Base-by-base conservation (phyloP, 73 alveolate genomes). In the Paraurostyla sp. region DNA sequence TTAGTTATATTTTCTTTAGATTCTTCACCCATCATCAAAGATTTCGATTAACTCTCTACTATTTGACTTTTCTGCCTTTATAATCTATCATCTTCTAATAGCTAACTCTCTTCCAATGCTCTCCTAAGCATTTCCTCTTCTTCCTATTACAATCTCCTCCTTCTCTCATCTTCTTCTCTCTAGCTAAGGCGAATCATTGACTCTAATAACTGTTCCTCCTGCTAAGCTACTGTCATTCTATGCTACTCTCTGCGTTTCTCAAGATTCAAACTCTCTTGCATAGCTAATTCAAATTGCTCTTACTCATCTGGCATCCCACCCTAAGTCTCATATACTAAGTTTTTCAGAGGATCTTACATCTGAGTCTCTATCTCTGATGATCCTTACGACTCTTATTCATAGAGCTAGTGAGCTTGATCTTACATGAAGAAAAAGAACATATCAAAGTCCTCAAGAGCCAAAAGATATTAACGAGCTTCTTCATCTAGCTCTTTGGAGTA, bases 401-500 rank as follows among this genome's bases (percentile, higher is more conserved):
- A 6, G 22, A 30, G 25, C 27, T 3, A 7, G 22, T 60, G 25
- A 33, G 22, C 32, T 16, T 16, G 13, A 6, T 60, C 78, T 6
- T 50, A 13, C 78, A 60, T 60, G 23, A 60, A 60, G 6, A 60
- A 9, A 9, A 50, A 29, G 49, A 60, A 60, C 6, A 60, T 50
- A 60, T 60, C 78, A 60, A 60, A 60, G 23, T 60, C 78, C 25
- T 60, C 78, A 4, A 60, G 29, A 16, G 78, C 78, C 22, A 29
- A 60, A 29, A 60, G 23, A 60, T 60, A 60, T 25, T 60, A 60
- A 25, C 6, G 4, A 9, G 32, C 78, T 9, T 60, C 78, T 11
- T 60, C 78, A 6, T 16, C 9, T 7, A 60, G 3, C 7, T 60
- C 27, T 16, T 20, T 9, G 3, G 50, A 60, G 16, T 30, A 33